Percentiles rank a stretch among this genome's conserved stretches.
Evolutionary conservation across 352 stramenopile species (phyloP).

Genomic region (Pythium aphanidermatum): DNA sequence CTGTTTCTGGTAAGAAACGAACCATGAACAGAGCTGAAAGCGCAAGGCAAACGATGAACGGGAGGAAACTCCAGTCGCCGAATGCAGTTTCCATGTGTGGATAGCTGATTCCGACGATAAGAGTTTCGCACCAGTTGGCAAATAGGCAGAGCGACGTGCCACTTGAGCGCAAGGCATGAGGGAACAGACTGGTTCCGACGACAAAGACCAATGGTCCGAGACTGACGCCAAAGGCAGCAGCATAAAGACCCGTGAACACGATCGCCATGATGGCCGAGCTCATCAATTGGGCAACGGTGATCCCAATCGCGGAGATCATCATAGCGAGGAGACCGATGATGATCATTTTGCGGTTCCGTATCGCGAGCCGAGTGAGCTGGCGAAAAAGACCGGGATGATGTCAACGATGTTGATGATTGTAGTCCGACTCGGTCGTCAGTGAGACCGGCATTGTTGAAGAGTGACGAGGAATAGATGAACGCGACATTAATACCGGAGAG

Average conservation of each 20-base stretch:
- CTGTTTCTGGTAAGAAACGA: constrained; percentile 14
- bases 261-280: constrained; percentile 32
- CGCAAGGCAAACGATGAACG: constrained; percentile 14
- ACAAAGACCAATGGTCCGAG: constrained; percentile 53
- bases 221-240: constrained; percentile 35
- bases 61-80: constrained; percentile 28
- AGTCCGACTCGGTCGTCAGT: constrained; percentile 46
- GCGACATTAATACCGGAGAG: constrained; percentile 64
- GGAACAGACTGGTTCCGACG: constrained; percentile 50
- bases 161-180: constrained; percentile 37
- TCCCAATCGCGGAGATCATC: constrained; percentile 35
- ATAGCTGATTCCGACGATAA: constrained; percentile 51
- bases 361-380: constrained; percentile 25
- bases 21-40: constrained; percentile 11
- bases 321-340: constrained; percentile 41
- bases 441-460: constrained; percentile 57
- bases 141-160: constrained; percentile 41
- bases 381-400: constrained; percentile 38
- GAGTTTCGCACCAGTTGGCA: constrained; percentile 46
- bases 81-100: constrained; percentile 47
- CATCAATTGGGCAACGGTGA: constrained; percentile 30
- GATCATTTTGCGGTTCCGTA: constrained; percentile 48
- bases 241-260: constrained; percentile 40
- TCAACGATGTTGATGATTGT: constrained; percentile 54
- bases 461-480: constrained; percentile 61